Evolutionary conservation across 148 eudicot genomes (phyloP).

Genomic region (Rhododendron kiyosumense): DNA sequence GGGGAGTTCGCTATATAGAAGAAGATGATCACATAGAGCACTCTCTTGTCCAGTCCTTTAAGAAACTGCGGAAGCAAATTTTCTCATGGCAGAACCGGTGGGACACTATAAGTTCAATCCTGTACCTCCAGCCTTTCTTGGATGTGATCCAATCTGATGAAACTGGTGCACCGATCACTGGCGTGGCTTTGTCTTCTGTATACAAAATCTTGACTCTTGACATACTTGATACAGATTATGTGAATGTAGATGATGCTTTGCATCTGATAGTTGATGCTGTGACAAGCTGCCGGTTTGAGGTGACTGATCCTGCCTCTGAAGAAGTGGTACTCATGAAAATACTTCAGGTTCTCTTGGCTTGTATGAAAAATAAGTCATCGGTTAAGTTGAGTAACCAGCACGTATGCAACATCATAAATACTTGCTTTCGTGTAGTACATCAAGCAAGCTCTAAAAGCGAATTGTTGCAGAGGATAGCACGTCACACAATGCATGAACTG

Average conservation of each 20-base stretch:
- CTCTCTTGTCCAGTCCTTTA: conserved; percentile 72
- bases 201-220: conserved; percentile 84
- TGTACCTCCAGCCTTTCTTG: conserved; percentile 84
- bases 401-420: conserved; percentile 86
- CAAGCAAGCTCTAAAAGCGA: conserved; percentile 89
- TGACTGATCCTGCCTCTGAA: conserved; percentile 93
- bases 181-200: conserved; percentile 87
- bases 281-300: conserved; percentile 91
- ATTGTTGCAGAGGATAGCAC: conserved; percentile 82
- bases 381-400: conserved; percentile 76
- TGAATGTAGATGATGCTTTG: conserved; percentile 76
- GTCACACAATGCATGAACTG: conserved; percentile 89
- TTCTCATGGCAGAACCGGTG: conserved; percentile 78
- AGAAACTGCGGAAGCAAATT: conserved; percentile 68
- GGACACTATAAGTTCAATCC: conserved; percentile 59
- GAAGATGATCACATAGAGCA: conserved; percentile 86
- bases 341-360: conserved; percentile 92
- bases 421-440: conserved; percentile 87
- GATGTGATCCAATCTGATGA: conserved; percentile 91
- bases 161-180: conserved; percentile 92
- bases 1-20: conserved; percentile 82
- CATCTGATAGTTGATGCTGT: conserved; percentile 85
- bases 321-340: conserved; percentile 89
- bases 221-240: conserved; percentile 53
- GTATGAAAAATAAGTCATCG: conserved; percentile 86